phyloP scores from a whole-genome alignment of 768 basidiomycete genomes.

The Lactifluus echinatus region DNA sequence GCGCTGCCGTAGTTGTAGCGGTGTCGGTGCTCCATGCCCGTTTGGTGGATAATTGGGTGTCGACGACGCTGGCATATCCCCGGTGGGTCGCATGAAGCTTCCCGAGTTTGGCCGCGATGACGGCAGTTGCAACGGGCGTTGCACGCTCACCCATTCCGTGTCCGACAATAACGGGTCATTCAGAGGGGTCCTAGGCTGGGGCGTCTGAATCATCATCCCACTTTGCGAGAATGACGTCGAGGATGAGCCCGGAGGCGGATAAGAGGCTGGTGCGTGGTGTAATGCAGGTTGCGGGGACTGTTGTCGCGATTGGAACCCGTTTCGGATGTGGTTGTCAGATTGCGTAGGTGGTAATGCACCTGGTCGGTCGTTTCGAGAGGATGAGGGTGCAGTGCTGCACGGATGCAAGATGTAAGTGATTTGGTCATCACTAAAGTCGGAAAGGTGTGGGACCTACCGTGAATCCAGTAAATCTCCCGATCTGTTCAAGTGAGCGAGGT shows the following conservation, averaged over 20 bases:
- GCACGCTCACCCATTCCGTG: conserved; percentile 15
- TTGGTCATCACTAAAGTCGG: neutral
- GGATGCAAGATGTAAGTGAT: neutral
- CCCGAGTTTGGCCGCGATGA: conserved; percentile 16
- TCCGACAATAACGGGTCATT: conserved; percentile 15
- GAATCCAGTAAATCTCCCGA: conserved; percentile 15
- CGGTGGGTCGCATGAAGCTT: conserved; percentile 9
- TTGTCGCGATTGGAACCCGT: conserved; percentile 17
- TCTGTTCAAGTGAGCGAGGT: conserved; percentile 16
- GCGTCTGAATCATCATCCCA: conserved; percentile 35
- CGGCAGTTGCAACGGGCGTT: conserved; percentile 11
- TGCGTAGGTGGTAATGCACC: conserved; percentile 6
- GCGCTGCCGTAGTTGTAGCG: conserved; percentile 19
- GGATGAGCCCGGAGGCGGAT: conserved; percentile 22
- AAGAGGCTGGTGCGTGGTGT: conserved; percentile 4
- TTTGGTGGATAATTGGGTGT: conserved; percentile 6
- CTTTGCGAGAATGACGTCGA: conserved; percentile 38
- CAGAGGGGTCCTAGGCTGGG: conserved; percentile 25
- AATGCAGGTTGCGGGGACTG: conserved; percentile 17
- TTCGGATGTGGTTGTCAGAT: conserved; percentile 17
- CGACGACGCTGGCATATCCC: conserved; percentile 15
- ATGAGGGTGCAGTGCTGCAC: neutral
- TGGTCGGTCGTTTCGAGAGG: conserved; percentile 7
- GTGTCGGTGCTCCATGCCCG: conserved; percentile 12
- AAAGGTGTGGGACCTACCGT: conserved; percentile 5